Percentiles rank a stretch among this genome's conserved stretches.
Evolutionary conservation across 208 protist species (phyloP).

Genomic region (Vickermania ingenoplastis): DNA sequence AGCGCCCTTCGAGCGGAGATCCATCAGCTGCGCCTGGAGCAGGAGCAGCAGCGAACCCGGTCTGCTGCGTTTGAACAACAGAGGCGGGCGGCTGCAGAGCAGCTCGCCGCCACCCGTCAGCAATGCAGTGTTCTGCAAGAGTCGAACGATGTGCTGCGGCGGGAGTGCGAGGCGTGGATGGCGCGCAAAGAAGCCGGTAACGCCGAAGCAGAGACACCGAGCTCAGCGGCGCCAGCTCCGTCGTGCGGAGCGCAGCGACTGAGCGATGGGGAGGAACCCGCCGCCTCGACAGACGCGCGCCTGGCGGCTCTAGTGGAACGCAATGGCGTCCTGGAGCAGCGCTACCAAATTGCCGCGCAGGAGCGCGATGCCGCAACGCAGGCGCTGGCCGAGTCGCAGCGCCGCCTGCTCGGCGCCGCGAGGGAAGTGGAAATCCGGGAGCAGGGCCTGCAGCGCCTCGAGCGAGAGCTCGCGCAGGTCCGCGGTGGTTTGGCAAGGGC

Average conservation of each 20-base stretch:
- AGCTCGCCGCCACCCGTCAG: neutral
- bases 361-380: neutral
- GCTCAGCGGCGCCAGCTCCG: neutral
- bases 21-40: neutral
- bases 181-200: neutral
- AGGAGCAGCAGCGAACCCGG: neutral
- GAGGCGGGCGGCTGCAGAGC: neutral
- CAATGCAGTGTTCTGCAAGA: neutral
- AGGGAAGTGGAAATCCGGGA: neutral
- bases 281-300: neutral
- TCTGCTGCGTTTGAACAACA: neutral
- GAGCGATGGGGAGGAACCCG: neutral
- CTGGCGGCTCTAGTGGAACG: neutral
- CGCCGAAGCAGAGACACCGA: neutral
- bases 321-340: neutral
- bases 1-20: neutral
- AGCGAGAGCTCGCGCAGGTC: neutral
- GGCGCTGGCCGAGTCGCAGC: neutral
- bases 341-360: neutral
- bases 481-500: neutral
- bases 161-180: neutral
- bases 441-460: neutral
- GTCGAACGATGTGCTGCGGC: neutral
- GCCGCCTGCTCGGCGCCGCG: neutral
- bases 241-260: neutral